Conservation (phyloP, 2,329 filamentous ascomycete genomes). For the Alternaria sp. region DNA sequence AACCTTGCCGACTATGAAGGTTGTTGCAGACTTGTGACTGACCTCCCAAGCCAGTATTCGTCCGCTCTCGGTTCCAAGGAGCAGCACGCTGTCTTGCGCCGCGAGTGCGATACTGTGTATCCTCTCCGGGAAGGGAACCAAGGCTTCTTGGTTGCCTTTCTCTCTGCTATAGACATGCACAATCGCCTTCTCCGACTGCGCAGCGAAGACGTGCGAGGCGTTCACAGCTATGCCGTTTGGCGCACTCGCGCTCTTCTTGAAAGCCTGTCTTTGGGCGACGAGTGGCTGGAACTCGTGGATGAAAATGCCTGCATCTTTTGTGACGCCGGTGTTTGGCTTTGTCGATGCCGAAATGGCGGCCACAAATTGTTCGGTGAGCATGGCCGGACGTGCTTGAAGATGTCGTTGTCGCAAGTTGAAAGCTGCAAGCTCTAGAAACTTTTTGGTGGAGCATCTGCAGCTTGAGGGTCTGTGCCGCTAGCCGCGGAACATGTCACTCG, state of each 20-base stretch:
- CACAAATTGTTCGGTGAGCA: slow-evolving; percentile 62
- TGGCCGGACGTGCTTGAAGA: slow-evolving; percentile 32
- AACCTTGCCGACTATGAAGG: neutral
- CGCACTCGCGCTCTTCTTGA: slow-evolving; percentile 91
- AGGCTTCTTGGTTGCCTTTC: slow-evolving; percentile 85
- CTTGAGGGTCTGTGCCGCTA: slow-evolving; percentile 14
- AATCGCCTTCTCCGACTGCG: slow-evolving; percentile 89
- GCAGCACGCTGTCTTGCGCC: slow-evolving; percentile 71
- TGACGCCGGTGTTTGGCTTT: slow-evolving; percentile 57
- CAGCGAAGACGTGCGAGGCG: slow-evolving; percentile 85
- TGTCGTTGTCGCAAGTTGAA: slow-evolving; percentile 12
- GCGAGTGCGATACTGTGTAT: slow-evolving; percentile 80
- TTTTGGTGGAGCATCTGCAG: slow-evolving; percentile 22
- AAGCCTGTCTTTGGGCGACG: slow-evolving; percentile 75
- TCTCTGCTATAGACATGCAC: slow-evolving; percentile 89
- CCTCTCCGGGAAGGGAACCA: slow-evolving; percentile 85
- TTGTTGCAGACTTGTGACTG: slow-evolving; percentile 38
- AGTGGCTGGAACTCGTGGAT: slow-evolving; percentile 82
- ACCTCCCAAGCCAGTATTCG: slow-evolving; percentile 94
- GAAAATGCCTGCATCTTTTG: slow-evolving; percentile 87
- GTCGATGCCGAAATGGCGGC: slow-evolving; percentile 57
- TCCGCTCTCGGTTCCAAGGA: slow-evolving; percentile 84
- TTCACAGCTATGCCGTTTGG: slow-evolving; percentile 81
- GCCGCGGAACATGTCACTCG: slow-evolving; percentile 5
- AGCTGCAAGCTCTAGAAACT: slow-evolving; percentile 21